Evolutionary conservation across 2,329 filamentous ascomycete species (phyloP), one percentile per base, ranked within the genome.

Genomic region (Botrytis tulipae): DNA sequence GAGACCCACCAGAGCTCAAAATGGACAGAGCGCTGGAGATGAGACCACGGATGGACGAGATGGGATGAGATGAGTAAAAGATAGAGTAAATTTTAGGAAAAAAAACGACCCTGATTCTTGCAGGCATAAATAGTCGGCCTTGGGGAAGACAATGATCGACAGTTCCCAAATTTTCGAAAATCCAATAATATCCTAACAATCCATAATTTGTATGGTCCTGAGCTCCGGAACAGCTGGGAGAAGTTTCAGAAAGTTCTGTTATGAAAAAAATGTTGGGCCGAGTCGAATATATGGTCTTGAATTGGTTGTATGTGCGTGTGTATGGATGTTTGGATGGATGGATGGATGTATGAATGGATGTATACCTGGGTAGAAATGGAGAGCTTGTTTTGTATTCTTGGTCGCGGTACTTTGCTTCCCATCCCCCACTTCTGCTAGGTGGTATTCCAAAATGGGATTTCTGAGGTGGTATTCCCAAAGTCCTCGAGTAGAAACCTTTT

Each of bases 371-470:
- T 68, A 40, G 29, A 68, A 14, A 48, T 68, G 44, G 42, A 68
- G 10, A 61, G 48, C 65, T 44, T 44, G n/a, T 2, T 44, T 70
- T 67, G 18, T 42, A 6, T 61, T 35, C 16, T 67, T 67, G 68
- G 16, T 44, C 16, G 51, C 37, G 22, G 40, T 40, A 35, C 54
- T 62, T 35, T 46, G 68, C 12, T 62, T 62, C 44, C 37, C 51
- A 37, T 42, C 51, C 68, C 51, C 51, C 37, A 70, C 51, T 70
- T 61, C 68, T 60, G 68, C 42, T n/a, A 62, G 35, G 46, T 68
- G 46, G 46, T 68, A 40, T 68, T 18, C 46, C 65, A 37, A 37
- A 67, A 51, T 37, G 44, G 44, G 44, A n/a, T 35, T 51, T 20
- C 10, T 54, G 37, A 62, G 35, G 46, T 68, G 46, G 46, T 68